phyloP scores from a whole-genome alignment of 192 early-diverging fungal genomes.

The Coemansia sp. region DNA sequence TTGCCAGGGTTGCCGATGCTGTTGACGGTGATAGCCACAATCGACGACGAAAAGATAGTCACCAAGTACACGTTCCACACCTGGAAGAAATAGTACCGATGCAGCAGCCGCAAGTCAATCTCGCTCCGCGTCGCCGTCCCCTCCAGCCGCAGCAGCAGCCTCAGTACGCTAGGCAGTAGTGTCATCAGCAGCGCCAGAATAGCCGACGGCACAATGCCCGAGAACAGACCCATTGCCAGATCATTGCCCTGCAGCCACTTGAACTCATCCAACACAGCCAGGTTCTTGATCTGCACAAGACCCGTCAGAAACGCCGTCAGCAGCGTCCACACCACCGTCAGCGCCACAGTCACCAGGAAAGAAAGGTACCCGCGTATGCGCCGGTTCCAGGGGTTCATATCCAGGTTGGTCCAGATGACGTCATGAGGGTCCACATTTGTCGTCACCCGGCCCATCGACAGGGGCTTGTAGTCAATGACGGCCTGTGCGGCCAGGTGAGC shows the following conservation, averaged over 20 bases:
- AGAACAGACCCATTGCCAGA: conserved; percentile 58
- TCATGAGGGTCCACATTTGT: conserved; percentile 73
- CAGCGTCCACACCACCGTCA: conserved; percentile 76
- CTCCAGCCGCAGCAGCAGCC: conserved; percentile 64
- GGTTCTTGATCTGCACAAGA: conserved; percentile 59
- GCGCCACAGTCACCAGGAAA: conserved; percentile 54
- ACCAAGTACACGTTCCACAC: conserved; percentile 83
- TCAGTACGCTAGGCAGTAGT: conserved; percentile 72
- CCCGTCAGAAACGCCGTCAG: conserved; percentile 63
- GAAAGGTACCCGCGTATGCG: conserved; percentile 62
- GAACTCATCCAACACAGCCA: conserved; percentile 35
- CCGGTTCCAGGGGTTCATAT: conserved; percentile 59
- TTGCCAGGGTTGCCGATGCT: conserved; percentile 18
- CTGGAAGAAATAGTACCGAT: conserved; percentile 82
- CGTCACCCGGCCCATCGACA: conserved; percentile 67
- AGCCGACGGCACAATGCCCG: conserved; percentile 78
- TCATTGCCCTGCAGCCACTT: conserved; percentile 42
- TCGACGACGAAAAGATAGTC: conserved; percentile 71
- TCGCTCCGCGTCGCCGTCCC: conserved; percentile 64
- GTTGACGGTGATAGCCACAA: conserved; percentile 36
- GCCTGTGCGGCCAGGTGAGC: conserved; percentile 81
- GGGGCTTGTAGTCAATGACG: conserved; percentile 65
- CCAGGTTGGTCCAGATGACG: conserved; percentile 86
- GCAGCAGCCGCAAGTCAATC: conserved; percentile 67
- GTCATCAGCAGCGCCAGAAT: conserved; percentile 73